These are phyloP conservation scores for Solanum boliviense DNA, from an alignment of 257 asterid species.

Conservation along the genomic window DNA sequence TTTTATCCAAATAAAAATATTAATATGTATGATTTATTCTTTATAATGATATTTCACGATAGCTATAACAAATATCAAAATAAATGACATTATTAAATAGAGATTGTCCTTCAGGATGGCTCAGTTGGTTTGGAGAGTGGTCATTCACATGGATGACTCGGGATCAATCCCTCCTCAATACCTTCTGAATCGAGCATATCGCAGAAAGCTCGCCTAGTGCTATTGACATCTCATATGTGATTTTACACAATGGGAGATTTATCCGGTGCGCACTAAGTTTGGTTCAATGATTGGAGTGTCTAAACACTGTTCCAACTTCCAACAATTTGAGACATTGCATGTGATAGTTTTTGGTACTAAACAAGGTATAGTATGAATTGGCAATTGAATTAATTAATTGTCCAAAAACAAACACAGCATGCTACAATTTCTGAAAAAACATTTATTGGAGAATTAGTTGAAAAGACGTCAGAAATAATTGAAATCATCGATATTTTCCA, in stretches of 20 bases:
- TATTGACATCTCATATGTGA: accelerated
- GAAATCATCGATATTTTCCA: background rate
- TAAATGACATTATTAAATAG: too few relatives aligned
- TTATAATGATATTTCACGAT: too few relatives aligned
- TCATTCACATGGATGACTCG: too few relatives aligned
- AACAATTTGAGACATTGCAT: constrained; percentile 5
- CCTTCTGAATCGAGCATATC: accelerated
- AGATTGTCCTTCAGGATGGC: background rate
- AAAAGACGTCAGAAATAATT: background rate
- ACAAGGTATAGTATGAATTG: background rate
- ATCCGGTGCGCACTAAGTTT: background rate
- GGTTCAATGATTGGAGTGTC: background rate
- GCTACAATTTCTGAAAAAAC: background rate
- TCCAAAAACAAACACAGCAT: background rate
- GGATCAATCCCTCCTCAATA: too few relatives aligned
- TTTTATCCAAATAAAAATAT: background rate
- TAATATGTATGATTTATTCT: too few relatives aligned
- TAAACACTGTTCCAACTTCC: constrained; percentile 16
- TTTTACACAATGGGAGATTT: too few relatives aligned
- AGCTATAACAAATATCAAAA: background rate
- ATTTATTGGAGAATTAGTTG: background rate
- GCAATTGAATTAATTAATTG: background rate
- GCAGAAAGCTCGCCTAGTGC: too few relatives aligned
- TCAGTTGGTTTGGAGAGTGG: too few relatives aligned
- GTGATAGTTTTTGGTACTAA: background rate